phyloP scores from a whole-genome alignment of 2,329 filamentous ascomycete genomes.

The Talaromyces sp. region DNA sequence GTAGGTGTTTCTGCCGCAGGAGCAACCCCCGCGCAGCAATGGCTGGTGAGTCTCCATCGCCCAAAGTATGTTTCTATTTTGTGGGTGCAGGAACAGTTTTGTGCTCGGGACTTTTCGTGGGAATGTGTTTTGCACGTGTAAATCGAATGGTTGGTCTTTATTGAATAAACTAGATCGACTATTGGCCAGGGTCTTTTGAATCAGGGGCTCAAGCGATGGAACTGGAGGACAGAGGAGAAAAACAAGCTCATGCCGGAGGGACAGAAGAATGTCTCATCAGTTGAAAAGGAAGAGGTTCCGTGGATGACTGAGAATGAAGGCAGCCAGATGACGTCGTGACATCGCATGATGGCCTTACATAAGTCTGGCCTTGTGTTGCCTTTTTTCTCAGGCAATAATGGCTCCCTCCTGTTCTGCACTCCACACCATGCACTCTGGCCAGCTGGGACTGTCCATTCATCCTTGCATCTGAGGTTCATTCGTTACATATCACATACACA shows the following conservation, averaged over 20 bases:
- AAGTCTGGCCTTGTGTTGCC: neutral
- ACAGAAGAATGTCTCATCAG: neutral
- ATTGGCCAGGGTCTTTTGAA: neutral
- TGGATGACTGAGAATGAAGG: neutral
- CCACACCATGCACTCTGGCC: neutral
- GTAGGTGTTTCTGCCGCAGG: slow-evolving; percentile 83
- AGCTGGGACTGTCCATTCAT: neutral
- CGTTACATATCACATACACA: neutral
- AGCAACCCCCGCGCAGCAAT: slow-evolving; percentile 68
- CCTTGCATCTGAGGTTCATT: neutral
- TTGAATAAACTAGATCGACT: neutral
- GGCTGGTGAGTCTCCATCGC: neutral
- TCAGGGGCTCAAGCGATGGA: neutral
- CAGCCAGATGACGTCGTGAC: slow-evolving; percentile 8
- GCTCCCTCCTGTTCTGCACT: neutral
- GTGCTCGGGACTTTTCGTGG: neutral
- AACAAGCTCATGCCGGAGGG: neutral
- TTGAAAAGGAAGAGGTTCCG: neutral
- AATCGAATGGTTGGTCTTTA: neutral
- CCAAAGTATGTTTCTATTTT: neutral
- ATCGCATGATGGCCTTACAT: neutral
- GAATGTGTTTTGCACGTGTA: neutral
- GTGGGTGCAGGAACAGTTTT: neutral
- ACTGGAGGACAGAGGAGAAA: neutral
- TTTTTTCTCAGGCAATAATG: slow-evolving; percentile 1